Percentiles rank a stretch among this genome's conserved stretches.
Evolutionary conservation across 2,329 filamentous ascomycete species (phyloP).

Genomic region (Aspergillus sp.): DNA sequence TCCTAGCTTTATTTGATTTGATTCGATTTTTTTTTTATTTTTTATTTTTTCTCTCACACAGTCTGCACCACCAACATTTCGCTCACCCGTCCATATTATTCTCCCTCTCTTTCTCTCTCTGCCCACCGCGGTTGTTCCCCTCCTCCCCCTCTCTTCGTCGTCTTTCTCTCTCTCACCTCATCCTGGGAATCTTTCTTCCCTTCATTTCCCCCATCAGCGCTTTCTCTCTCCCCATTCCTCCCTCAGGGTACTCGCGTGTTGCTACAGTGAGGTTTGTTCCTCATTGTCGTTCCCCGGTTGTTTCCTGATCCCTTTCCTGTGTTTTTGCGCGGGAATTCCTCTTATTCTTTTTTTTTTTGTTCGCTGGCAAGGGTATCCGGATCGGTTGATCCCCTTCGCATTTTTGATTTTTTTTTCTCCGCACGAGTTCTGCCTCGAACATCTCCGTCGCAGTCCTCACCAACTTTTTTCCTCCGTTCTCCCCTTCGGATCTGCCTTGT

Average conservation of each 20-base stretch:
- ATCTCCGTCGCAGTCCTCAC: constrained; percentile 15
- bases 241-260: constrained; percentile 14
- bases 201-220: constrained; percentile 13
- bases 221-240: constrained; percentile 11
- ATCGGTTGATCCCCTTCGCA: constrained; percentile 18
- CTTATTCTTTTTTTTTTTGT: constrained; percentile 16
- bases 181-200: constrained; percentile 10
- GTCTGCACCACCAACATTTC: constrained; percentile 9
- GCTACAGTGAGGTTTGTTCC: constrained; percentile 20
- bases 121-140: constrained; percentile 6
- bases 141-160: constrained; percentile 4
- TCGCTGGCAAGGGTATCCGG: constrained; percentile 17
- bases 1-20: constrained; percentile 10
- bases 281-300: constrained; percentile 18
- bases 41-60: constrained; percentile 10
- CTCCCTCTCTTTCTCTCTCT: constrained; percentile 16
- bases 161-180: constrained; percentile 6
- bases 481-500: constrained; percentile 4
- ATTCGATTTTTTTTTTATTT: constrained; percentile 11
- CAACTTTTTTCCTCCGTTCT: constrained; percentile 5
- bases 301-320: constrained; percentile 17
- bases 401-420: constrained; percentile 15
- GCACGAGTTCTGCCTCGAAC: constrained; percentile 19
- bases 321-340: constrained; percentile 11
- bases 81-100: background rate